A percentile compares a stretch with the other conserved stretches of the same genome.
phyloP scores from a whole-genome alignment of 2,329 filamentous ascomycete genomes.

The Fusarium kyushuense region DNA sequence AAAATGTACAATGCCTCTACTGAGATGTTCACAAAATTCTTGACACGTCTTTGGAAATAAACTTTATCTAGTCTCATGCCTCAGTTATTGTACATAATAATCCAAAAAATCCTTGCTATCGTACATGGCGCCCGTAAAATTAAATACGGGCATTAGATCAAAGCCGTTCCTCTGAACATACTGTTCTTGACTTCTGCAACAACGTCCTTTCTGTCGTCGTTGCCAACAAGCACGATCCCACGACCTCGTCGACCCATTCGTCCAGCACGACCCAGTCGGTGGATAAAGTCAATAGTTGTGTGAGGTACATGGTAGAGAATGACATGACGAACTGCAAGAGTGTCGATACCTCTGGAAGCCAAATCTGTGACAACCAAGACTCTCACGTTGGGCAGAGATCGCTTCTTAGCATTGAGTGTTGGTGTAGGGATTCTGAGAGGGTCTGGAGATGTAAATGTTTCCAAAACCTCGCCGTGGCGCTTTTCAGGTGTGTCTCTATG shows the following conservation, averaged over 20 bases:
- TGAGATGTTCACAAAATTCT: constrained; percentile 28
- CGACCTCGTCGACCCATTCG: constrained; percentile 92
- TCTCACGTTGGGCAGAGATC: constrained; percentile 79
- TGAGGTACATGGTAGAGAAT: constrained; percentile 98
- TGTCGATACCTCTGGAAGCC: constrained; percentile 93
- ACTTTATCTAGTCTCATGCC: constrained; percentile 12
- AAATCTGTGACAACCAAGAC: constrained; percentile 96
- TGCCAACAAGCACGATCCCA: constrained; percentile 90
- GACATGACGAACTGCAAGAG: constrained; percentile 88
- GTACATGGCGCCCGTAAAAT: constrained; percentile 35
- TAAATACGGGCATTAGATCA: constrained; percentile 66
- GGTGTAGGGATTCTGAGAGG: constrained; percentile 53
- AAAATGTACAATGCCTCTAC: constrained; percentile 15
- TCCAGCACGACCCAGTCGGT: constrained; percentile 90
- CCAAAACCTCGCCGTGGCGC: constrained; percentile 80
- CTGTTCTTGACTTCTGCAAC: constrained; percentile 92
- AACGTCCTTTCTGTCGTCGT: constrained; percentile 88
- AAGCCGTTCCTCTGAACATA: constrained; percentile 84
- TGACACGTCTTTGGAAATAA: constrained; percentile 13
- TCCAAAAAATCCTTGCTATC: constrained; percentile 35
- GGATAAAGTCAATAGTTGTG: constrained; percentile 97
- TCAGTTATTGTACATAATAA: constrained; percentile 33
- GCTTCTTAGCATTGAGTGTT: constrained; percentile 53
- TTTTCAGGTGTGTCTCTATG: constrained; percentile 85
- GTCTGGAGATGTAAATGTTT: constrained; percentile 73